Percentiles rank a stretch among this genome's conserved stretches.
phyloP scores from a whole-genome alignment of 352 stramenopile genomes.

The Pythium sukuiense region DNA sequence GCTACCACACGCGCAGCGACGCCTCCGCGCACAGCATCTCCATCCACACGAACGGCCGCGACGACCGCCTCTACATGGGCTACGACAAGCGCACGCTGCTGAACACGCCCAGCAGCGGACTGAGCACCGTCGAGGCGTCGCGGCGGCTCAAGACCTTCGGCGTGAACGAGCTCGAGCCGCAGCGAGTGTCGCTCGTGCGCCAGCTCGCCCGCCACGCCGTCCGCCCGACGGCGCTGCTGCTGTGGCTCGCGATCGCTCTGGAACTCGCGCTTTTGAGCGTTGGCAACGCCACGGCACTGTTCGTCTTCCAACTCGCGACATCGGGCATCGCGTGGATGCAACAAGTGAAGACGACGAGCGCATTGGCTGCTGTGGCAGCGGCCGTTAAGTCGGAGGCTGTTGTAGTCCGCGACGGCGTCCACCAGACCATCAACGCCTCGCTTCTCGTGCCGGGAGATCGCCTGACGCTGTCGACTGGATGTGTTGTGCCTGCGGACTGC shows the following conservation, averaged over 20 bases:
- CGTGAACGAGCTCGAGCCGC: conserved; percentile 78
- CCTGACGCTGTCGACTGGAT: conserved; percentile 87
- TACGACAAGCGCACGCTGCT: conserved; percentile 76
- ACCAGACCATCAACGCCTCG: conserved; percentile 86
- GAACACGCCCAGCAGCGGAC: conserved; percentile 63
- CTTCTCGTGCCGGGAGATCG: conserved; percentile 94
- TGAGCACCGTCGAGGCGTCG: conserved; percentile 81
- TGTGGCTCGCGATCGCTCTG: conserved; percentile 89
- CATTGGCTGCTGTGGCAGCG: conserved; percentile 85
- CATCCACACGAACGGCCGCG: conserved; percentile 22
- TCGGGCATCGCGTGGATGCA: conserved; percentile 74
- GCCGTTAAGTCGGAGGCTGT: conserved; percentile 84
- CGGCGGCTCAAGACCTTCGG: conserved; percentile 84
- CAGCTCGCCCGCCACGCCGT: conserved; percentile 71
- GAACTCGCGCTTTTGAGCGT: conserved; percentile 59
- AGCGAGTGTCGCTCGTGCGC: conserved; percentile 48
- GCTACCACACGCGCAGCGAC: conserved; percentile 12
- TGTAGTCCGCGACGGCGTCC: conserved; percentile 88
- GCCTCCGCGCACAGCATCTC: conserved; percentile 15
- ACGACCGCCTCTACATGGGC: conserved; percentile 80
- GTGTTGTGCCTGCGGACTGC: conserved; percentile 92
- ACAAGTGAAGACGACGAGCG: conserved; percentile 80
- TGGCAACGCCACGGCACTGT: conserved; percentile 64
- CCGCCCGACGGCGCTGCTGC: conserved; percentile 90
- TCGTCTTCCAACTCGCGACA: conserved; percentile 75